A percentile compares a stretch with the other conserved stretches of the same genome.
These are phyloP conservation scores for Aspergillus neoniger DNA, from an alignment of 2,329 filamentous ascomycete species.

Conservation along the genomic window DNA sequence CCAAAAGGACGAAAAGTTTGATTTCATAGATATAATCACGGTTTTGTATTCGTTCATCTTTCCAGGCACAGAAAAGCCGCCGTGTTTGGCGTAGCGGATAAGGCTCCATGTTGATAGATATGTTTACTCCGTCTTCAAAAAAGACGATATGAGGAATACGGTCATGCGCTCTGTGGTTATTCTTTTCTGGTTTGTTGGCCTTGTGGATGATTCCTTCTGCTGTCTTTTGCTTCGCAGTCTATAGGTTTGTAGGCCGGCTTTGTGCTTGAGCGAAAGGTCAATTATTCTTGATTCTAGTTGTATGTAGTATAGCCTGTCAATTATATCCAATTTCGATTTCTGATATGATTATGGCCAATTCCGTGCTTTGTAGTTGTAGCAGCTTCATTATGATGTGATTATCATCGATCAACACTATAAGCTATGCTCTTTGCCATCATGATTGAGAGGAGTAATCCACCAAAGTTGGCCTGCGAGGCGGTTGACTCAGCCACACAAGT, in stretches of 20 bases:
- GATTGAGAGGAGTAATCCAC: too few relatives aligned
- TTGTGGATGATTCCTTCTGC: constrained; percentile 18
- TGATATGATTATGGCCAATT: neutral
- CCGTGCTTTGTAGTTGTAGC: neutral
- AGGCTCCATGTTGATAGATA: constrained; percentile 36
- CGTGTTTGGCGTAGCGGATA: constrained; percentile 30
- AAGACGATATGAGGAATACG: constrained; percentile 17
- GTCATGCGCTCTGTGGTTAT: constrained; percentile 15
- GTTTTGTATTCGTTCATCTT: constrained; percentile 18
- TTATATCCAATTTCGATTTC: constrained; percentile 18
- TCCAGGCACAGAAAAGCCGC: constrained; percentile 23
- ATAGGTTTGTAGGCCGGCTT: constrained; percentile 26
- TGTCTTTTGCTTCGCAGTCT: constrained; percentile 16
- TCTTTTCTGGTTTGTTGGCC: constrained; percentile 12
- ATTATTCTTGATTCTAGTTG: constrained; percentile 17
- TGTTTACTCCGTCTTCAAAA: constrained; percentile 23
- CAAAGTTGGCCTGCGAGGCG: too few relatives aligned
- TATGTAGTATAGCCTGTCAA: constrained; percentile 19
- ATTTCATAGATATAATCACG: constrained; percentile 25
- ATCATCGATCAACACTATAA: too few relatives aligned
- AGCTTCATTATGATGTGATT: too few relatives aligned
- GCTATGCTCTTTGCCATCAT: too few relatives aligned
- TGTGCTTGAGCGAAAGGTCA: constrained; percentile 35
- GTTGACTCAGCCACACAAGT: too few relatives aligned
- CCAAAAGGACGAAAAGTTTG: constrained; percentile 21